Evolutionary conservation across 495 filamentous ascomycete genomes (phyloP), one percentile per base, ranked within the genome.

Genomic region (Aspergillus avenaceus): DNA sequence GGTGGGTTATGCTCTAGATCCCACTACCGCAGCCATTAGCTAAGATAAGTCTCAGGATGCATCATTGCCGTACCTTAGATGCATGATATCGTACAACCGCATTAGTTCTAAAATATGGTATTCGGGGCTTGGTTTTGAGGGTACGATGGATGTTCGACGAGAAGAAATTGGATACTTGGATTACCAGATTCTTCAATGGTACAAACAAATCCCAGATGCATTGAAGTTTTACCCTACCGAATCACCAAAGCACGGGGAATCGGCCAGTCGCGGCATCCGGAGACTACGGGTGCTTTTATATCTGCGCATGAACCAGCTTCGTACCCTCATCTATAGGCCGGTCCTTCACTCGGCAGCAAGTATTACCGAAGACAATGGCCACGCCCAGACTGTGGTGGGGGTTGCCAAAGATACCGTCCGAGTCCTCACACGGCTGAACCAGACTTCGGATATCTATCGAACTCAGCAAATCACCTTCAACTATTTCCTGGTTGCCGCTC

Each of bases 381-480:
- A 84, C 43, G 87, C 87, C 3, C 77, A 84, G 55, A 86, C 76
- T 0, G 88, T 83, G 2, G 84, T 92, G 18, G 81, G 86, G 41
- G 74, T 93, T 3, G 86, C 90, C 13, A 89, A 88, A 59, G 85
- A 93, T 55, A 91, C 87, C 0, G 85, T 95, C 31, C 78, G 83
- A 12, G 82, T 86, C 7, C 70, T 95, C 13, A 83, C 86, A 0
- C 80, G 81, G 27, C 76, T 91, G 8, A 91, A 91, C 61, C 83
- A 84, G 58, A 85, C 82, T n/a, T 84, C 86, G 0, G 84, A 91
- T 52, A 83, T 93, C 23, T 95, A 93, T 66, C 80, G 84, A 8
- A 83, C 79, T 5, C 82, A 88, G 46, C 88, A 93, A 63, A 82
- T 90, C 28, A 84, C 84, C 52, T 92, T 91, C 71, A 89, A 95